phyloP scores from a whole-genome alignment of 768 basidiomycete genomes.

The Tylopilus sp. region DNA sequence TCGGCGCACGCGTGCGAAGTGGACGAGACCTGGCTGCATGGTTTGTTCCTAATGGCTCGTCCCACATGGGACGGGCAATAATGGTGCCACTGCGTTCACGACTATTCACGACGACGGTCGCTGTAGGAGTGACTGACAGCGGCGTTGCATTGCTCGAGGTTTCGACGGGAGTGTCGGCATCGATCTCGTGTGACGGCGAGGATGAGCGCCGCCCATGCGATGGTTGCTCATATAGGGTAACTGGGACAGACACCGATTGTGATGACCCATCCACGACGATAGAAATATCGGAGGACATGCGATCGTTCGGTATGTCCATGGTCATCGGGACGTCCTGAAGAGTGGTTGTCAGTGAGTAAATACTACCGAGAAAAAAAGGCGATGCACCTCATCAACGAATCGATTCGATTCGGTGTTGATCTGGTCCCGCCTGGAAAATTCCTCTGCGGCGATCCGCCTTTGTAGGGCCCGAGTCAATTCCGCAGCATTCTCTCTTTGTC shows the following conservation, averaged over 20 bases:
- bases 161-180: slow-evolving; percentile 61
- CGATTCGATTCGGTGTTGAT: slow-evolving; percentile 4
- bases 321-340: slow-evolving; percentile 34
- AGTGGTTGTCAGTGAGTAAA: slow-evolving; percentile 7
- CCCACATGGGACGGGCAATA: slow-evolving; percentile 64
- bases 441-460: slow-evolving; percentile 41
- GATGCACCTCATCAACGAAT: slow-evolving; percentile 25
- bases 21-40: slow-evolving; percentile 29
- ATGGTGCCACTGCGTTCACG: slow-evolving; percentile 76
- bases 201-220: slow-evolving; percentile 21
- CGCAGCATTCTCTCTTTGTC: slow-evolving; percentile 53
- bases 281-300: slow-evolving; percentile 18
- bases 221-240: slow-evolving; percentile 20
- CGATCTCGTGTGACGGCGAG: slow-evolving; percentile 40
- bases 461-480: slow-evolving; percentile 58
- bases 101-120: slow-evolving; percentile 51
- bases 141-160: slow-evolving; percentile 60
- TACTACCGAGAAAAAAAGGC: neutral
- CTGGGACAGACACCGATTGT: slow-evolving; percentile 13
- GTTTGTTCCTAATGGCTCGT: slow-evolving; percentile 30
- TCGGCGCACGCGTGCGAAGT: slow-evolving; percentile 28
- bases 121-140: slow-evolving; percentile 57
- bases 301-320: slow-evolving; percentile 23
- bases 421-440: slow-evolving; percentile 19
- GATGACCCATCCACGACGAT: slow-evolving; percentile 21